Conservation (phyloP, 2,329 filamentous ascomycete species). For the Aspergillus amoenus region DNA sequence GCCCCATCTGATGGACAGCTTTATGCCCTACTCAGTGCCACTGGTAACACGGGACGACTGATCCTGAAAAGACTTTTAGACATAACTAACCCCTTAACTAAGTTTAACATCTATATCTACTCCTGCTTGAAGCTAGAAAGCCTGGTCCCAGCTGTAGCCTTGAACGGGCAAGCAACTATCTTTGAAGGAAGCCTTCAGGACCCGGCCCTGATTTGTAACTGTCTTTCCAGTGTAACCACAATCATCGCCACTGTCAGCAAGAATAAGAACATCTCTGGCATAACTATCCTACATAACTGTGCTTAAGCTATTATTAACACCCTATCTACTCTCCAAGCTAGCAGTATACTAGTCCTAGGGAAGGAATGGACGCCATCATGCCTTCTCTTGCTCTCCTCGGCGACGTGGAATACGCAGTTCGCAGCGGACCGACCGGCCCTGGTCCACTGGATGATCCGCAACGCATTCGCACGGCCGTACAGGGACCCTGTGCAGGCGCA, state of each 20-base stretch:
- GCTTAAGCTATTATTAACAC: neutral
- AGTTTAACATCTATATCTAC: neutral
- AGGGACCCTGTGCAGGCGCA: neutral
- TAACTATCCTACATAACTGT: neutral
- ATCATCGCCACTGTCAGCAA: slow-evolving; percentile 1
- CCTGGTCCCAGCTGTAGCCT: neutral
- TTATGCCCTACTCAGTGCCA: no score
- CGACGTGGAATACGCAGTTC: neutral
- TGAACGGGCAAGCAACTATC: neutral
- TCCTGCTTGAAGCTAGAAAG: neutral
- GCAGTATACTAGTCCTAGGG: neutral
- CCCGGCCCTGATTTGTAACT: neutral
- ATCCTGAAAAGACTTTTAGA: no score
- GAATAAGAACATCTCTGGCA: slow-evolving; percentile 1
- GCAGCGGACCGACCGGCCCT: neutral
- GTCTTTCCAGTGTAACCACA: neutral
- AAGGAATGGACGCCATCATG: neutral
- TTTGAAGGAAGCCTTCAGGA: neutral
- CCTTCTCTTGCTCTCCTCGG: neutral
- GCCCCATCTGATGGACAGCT: no score
- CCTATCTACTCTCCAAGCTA: neutral
- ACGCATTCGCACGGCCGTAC: slow-evolving; percentile 3
- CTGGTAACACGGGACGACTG: no score
- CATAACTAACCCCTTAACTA: neutral
- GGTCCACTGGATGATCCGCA: slow-evolving; percentile 6